Evolutionary conservation across 345 rosid species (phyloP).

Genomic region (Diplotaxis tenuifolia): DNA sequence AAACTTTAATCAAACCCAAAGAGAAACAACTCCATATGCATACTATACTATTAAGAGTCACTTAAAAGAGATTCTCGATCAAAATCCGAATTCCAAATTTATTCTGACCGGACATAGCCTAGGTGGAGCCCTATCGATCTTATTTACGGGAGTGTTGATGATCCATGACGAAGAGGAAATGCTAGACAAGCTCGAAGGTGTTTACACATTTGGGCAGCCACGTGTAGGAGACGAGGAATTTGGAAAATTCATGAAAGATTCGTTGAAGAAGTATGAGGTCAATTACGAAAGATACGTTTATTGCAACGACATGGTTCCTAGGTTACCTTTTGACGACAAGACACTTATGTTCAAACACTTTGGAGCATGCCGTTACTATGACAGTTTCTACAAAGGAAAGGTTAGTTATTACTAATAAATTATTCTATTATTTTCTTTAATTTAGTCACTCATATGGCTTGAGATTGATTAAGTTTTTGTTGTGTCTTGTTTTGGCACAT

Average conservation of each 20-base stretch:
- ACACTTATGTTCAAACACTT: conserved; percentile 47
- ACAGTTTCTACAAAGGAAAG: conserved; percentile 48
- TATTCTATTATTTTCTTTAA: background rate
- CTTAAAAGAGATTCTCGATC: conserved; percentile 33
- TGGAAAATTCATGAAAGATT: conserved; percentile 42
- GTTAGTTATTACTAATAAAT: conserved; percentile 24
- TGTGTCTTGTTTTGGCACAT: background rate
- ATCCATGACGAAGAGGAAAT: conserved; percentile 45
- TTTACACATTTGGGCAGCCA: conserved; percentile 63
- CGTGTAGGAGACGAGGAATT: conserved; percentile 50
- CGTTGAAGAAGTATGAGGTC: conserved; percentile 32
- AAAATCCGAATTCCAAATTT: conserved; percentile 42
- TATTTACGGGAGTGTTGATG: conserved; percentile 38
- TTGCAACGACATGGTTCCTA: conserved; percentile 53
- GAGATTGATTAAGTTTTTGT: background rate
- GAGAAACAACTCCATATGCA: conserved; percentile 32
- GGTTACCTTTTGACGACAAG: conserved; percentile 55
- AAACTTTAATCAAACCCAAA: conserved; percentile 16
- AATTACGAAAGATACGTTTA: conserved; percentile 49
- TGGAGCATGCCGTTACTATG: conserved; percentile 41
- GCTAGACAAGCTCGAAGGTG: conserved; percentile 50
- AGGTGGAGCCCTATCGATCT: conserved; percentile 55
- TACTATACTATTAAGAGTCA: conserved; percentile 42
- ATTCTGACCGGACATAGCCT: conserved; percentile 57
- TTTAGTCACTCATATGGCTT: background rate